These are phyloP conservation scores for Botrytis sinoallii DNA, from an alignment of 2,329 filamentous ascomycete genomes.

Conservation along the genomic window DNA sequence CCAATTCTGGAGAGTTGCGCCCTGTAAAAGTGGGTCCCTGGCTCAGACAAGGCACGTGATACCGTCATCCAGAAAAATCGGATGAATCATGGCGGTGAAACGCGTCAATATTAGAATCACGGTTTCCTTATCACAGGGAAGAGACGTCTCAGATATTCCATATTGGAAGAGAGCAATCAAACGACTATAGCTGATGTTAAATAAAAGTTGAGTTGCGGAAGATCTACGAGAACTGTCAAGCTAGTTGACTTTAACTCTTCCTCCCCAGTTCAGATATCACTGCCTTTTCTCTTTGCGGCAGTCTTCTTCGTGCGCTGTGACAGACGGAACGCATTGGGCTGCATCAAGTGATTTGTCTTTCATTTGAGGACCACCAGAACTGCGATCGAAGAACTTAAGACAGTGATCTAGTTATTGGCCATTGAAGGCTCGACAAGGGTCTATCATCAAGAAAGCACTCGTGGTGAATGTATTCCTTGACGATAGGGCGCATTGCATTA, in stretches of 20 bases:
- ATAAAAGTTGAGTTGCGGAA: not conserved
- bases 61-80: not conserved
- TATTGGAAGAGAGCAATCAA: not conserved
- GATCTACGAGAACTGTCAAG: too few species aligned
- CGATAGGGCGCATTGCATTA: not conserved
- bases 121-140: not conserved
- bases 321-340: not conserved
- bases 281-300: not conserved
- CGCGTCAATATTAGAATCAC: not conserved
- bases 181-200: not conserved
- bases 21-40: not conserved
- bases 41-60: not conserved
- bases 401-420: not conserved
- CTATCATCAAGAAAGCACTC: not conserved
- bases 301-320: not conserved
- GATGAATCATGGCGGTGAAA: not conserved
- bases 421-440: not conserved
- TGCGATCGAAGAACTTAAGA: not conserved
- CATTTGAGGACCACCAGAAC: not conserved
- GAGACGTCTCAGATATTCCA: not conserved
- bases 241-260: not conserved
- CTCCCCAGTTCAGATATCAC: not conserved
- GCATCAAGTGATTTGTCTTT: not conserved
- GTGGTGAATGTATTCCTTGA: not conserved
- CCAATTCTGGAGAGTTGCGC: slow-evolving; percentile 1